These are phyloP conservation scores for Ricinus communis DNA, from an alignment of 345 rosid genomes.

Conservation along the genomic window DNA sequence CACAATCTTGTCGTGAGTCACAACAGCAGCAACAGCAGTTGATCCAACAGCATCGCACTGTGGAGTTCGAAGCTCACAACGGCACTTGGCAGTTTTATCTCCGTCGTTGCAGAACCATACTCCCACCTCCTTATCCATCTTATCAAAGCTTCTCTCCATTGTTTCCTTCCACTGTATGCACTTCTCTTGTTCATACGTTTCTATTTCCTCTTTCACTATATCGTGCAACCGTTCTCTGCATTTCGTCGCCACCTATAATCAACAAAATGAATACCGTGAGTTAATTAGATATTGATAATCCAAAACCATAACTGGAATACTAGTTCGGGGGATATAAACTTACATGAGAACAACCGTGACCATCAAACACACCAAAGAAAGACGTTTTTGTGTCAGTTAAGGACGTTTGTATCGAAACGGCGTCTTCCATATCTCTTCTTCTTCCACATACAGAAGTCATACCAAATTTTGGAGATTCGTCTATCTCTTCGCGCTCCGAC, in stretches of 20 bases:
- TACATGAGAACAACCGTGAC: conserved; percentile 99
- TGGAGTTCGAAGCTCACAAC: conserved; percentile 75
- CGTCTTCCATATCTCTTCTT: conserved; percentile 95
- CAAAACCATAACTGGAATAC: too few relatives aligned
- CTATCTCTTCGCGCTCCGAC: background rate
- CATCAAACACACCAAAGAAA: conserved; percentile 83
- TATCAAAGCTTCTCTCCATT: conserved; percentile 52
- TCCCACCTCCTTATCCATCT: conserved; percentile 66
- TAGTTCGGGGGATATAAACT: too few relatives aligned
- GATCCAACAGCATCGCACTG: conserved; percentile 91
- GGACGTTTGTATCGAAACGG: conserved; percentile 58
- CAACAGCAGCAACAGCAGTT: conserved; percentile 71
- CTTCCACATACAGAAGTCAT: conserved; percentile 90
- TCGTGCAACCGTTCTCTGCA: conserved; percentile 64
- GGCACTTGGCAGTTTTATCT: conserved; percentile 34
- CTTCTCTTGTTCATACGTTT: conserved; percentile 3
- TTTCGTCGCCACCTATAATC: conserved; percentile 54
- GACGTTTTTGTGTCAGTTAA: conserved; percentile 24
- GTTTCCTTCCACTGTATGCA: conserved; percentile 53
- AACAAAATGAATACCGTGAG: background rate
- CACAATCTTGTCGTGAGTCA: conserved; percentile 61
- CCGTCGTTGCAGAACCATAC: conserved; percentile 27
- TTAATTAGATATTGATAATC: background rate
- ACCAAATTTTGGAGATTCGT: conserved; percentile 52
- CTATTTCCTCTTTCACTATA: conserved; percentile 51